Evolutionary conservation across 1,284 basidiomycete species (phyloP), one percentile per base, ranked within the genome.

Genomic region (Ustilago xerochloae): DNA sequence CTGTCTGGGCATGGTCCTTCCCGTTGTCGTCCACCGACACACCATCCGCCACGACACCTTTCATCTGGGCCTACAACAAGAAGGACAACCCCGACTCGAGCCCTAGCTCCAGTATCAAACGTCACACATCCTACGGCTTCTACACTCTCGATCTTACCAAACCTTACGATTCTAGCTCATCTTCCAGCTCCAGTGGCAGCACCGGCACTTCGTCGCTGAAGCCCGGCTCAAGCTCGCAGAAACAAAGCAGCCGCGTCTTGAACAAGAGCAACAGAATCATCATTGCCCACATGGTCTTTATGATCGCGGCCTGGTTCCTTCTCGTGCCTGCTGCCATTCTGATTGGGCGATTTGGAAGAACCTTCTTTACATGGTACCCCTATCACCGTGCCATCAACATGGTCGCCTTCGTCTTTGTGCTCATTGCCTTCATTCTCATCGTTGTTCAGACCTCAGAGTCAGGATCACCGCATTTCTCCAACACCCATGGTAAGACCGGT

Each of bases 301-400:
- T 81, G 78, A 61, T 77, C 6, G 53, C 89, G 26, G 90, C 88
- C 0, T 90, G 90, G 74, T 84, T 90, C 61, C 47, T 90, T 7
- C 81, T 91, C 33, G 84, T 91, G 0, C 90, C 90, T 3, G 79
- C 85, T 20, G 90, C 89, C 5, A 88, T 87, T 2, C 84, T 91
- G 30, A 71, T 90, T 24, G 89, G 88, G 1, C 86, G 90, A 33
- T 89, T 88, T 69, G 84, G 88, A 22, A 85, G 90, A 54, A 90
- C 88, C 0, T 86, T 88, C 69, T 86, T 87, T 10, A 84, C 84
- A 0, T 91, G 90, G 90, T 90, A 89, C 83, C 86, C 84, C 16
- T 85, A 84, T 22, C 89, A 90, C 72, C 88, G 87, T 85, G 83
- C 87, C 54, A 62, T 87, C 30, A 88, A 89, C 79, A 86, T 88